A percentile compares a stretch with the other conserved stretches of the same genome.
Conservation (phyloP, 768 basidiomycete species). For the Pleurotus salmoneostramineus region DNA sequence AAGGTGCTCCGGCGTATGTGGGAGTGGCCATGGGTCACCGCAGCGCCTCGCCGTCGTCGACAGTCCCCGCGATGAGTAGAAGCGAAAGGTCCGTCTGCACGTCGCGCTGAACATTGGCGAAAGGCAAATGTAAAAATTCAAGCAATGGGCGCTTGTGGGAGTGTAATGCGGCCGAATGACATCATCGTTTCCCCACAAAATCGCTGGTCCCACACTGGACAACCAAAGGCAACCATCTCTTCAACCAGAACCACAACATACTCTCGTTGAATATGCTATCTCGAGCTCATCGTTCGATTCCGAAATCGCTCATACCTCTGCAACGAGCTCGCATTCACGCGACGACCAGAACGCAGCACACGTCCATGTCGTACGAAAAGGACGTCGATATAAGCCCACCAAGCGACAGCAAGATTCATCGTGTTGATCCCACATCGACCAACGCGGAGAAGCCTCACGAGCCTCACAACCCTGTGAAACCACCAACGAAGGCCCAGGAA, state of each 20-base stretch:
- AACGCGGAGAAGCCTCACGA: constrained; percentile 45
- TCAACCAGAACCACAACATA: no score
- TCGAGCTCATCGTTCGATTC: not conserved
- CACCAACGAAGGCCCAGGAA: constrained; percentile 23
- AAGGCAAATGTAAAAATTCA: no score
- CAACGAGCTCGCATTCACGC: not conserved
- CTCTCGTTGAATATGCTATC: no score
- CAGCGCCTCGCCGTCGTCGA: constrained; percentile 5
- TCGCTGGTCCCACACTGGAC: no score
- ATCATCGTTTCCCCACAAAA: no score
- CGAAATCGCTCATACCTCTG: not conserved
- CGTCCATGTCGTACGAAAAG: constrained; percentile 41
- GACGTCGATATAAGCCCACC: constrained; percentile 43
- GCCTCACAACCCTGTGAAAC: constrained; percentile 24
- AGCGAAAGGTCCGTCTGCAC: no score
- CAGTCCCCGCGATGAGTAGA: no score
- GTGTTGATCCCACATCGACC: constrained; percentile 42
- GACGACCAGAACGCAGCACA: constrained; percentile 17
- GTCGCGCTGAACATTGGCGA: no score
- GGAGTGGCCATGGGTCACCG: constrained; percentile 73
- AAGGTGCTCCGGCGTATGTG: constrained; percentile 72
- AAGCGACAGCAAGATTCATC: constrained; percentile 33
- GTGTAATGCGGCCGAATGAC: no score
- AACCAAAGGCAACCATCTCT: no score
- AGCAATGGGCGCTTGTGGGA: no score